Percentiles rank a stretch among this genome's conserved stretches.
Evolutionary conservation across 108 stramenopile species (phyloP).

Genomic region (Fragilariopsis cylindrus): DNA sequence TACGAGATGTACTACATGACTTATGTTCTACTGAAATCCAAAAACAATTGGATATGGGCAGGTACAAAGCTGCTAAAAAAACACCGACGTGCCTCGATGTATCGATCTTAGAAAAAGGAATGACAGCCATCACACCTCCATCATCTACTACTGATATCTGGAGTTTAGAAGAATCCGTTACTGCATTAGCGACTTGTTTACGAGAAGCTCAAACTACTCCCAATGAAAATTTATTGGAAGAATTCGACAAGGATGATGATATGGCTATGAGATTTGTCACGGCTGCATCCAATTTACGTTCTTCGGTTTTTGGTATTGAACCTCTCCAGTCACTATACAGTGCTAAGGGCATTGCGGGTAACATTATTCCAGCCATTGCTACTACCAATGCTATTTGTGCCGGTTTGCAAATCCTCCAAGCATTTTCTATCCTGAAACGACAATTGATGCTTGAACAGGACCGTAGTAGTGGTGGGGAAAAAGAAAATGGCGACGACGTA

Average conservation of each 20-base stretch:
- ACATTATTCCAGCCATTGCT: slow-evolving; percentile 99
- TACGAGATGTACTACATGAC: slow-evolving; percentile 33
- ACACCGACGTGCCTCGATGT: slow-evolving; percentile 47
- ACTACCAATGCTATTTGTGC: slow-evolving; percentile 99
- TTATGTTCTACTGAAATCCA: slow-evolving; percentile 71
- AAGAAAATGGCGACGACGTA: slow-evolving; percentile 8
- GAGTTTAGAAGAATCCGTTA: slow-evolving; percentile 46
- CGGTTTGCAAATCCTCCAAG: slow-evolving; percentile 82
- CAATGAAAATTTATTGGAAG: slow-evolving; percentile 32
- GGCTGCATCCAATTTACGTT: slow-evolving; percentile 91
- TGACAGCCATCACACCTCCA: slow-evolving; percentile 6
- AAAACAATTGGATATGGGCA: slow-evolving; percentile 86
- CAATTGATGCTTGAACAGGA: slow-evolving; percentile 34
- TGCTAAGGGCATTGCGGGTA: slow-evolving; percentile 98
- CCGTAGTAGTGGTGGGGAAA: background rate
- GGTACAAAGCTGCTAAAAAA: slow-evolving; percentile 86
- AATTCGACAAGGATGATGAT: slow-evolving; percentile 95
- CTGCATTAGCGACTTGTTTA: slow-evolving; percentile 52
- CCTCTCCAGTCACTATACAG: slow-evolving; percentile 82
- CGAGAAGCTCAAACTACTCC: slow-evolving; percentile 45
- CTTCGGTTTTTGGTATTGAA: slow-evolving; percentile 86
- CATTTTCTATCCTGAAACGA: slow-evolving; percentile 64
- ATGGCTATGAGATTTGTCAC: slow-evolving; percentile 96
- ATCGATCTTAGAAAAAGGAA: slow-evolving; percentile 15
- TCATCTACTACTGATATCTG: slow-evolving; percentile 55